A percentile compares a stretch with the other conserved stretches of the same genome.
These are phyloP conservation scores for Heliamphora pulchella DNA, from an alignment of 179 eudicot species.

Conservation along the genomic window DNA sequence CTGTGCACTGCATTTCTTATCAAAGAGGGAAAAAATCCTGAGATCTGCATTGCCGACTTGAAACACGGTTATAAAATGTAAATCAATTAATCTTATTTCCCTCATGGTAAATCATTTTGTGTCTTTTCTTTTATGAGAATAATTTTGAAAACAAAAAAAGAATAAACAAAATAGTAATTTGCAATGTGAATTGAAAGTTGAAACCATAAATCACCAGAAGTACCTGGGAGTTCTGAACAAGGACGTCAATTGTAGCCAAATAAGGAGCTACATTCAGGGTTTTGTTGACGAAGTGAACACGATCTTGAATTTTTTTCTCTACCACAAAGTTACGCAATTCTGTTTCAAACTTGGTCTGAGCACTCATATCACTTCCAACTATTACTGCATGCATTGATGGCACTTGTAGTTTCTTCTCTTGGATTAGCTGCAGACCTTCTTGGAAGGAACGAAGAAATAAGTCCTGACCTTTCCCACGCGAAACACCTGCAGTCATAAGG, in stretches of 20 bases:
- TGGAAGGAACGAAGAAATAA: constrained; percentile 67
- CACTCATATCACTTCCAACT: constrained; percentile 84
- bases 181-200: no score
- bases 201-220: constrained; percentile 2
- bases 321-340: constrained; percentile 63
- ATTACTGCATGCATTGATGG: constrained; percentile 76
- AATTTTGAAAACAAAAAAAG: not conserved
- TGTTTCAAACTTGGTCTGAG: constrained; percentile 77
- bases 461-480: constrained; percentile 91
- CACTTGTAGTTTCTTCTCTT: constrained; percentile 66
- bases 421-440: constrained; percentile 63
- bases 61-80: not conserved
- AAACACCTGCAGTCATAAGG: constrained; percentile 53
- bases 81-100: not conserved
- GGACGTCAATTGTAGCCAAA: constrained; percentile 78
- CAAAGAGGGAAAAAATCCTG: no score
- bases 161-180: not conserved
- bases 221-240: constrained; percentile 88
- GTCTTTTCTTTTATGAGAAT: not conserved
- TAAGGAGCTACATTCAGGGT: constrained; percentile 80
- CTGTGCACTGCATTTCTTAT: not conserved
- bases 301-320: constrained; percentile 63
- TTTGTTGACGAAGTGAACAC: constrained; percentile 78
- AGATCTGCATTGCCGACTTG: not conserved
- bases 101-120: not conserved